Base-by-base conservation (phyloP, 2,329 filamentous ascomycete genomes). In the Fusarium devonianum region DNA sequence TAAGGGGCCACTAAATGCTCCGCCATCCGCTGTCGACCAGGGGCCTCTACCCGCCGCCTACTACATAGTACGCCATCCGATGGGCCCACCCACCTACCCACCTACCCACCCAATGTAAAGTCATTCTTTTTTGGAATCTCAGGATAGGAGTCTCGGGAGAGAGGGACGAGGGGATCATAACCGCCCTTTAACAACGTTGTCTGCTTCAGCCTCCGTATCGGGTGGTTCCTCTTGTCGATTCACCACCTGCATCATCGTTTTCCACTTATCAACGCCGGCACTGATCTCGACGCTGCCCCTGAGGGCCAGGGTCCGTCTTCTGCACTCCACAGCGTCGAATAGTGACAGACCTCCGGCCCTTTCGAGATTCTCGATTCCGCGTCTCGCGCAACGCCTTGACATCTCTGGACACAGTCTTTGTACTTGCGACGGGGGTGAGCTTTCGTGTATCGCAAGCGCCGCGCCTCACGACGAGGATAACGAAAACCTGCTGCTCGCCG, bases 331-430 rank as follows among this genome's bases (percentile, higher is more conserved):
- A 36, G 39, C 56, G 48, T 60, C 60, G 48, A 61, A 62, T 46
- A 13, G 60, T 52, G 47, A 53, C 35, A 58, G 56, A 52, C 47
- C 60, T 60, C 55, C 55, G 58, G 53, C 60, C 55, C 54, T 52
- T 48, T 65, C 44, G 26, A 53, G 55, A 37, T 25, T 49, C 34
- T 50, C 52, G 51, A 57, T 50, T 52, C 60, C 65, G 60, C 60
- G 51, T 64, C 59, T 49, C 56, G 46, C 58, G 43, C 53, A 49
- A 34, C 54, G 45, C 35, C 53, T 61, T 32, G 53, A 16, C 32
- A 39, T 30, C 19, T 42, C 33, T 45, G 23, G 30, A 29, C 42
- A 10, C 25, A 21, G 18, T 21, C 28, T 19, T 18, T 45, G 13
- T 37, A 23, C 28, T 36, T 19, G 29, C 35, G 33, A 35, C 30